These are phyloP conservation scores for Termitomyces sp. DNA, from an alignment of 768 basidiomycete species.

Conservation along the genomic window DNA sequence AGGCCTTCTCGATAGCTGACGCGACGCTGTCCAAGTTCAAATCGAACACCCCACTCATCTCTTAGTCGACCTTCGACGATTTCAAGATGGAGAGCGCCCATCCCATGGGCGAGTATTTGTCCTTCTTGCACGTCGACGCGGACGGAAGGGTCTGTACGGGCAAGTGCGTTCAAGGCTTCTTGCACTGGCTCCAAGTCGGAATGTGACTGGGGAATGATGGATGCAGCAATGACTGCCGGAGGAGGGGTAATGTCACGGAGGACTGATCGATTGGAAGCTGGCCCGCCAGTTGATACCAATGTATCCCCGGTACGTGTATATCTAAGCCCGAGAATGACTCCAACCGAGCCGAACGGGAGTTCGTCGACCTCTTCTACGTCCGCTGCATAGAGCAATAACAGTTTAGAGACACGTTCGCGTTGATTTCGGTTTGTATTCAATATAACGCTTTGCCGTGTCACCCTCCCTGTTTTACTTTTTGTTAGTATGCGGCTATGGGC, in stretches of 20 bases:
- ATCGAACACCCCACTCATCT: conserved; percentile 75
- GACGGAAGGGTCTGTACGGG: conserved; percentile 88
- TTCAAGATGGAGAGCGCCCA: conserved; percentile 85
- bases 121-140: conserved; percentile 78
- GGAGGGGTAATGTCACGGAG: conserved; percentile 69
- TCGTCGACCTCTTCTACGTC: conserved; percentile 72
- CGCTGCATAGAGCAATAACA: conserved; percentile 75
- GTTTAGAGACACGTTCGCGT: conserved; percentile 69
- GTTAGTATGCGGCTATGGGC: background rate
- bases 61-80: conserved; percentile 77
- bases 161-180: conserved; percentile 63
- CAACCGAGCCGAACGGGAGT: conserved; percentile 78
- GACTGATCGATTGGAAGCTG: conserved; percentile 32
- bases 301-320: conserved; percentile 88
- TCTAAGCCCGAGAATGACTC: conserved; percentile 78
- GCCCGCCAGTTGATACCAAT: conserved; percentile 48
- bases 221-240: conserved; percentile 80
- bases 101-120: conserved; percentile 77
- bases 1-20: conserved; percentile 77
- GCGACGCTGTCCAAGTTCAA: conserved; percentile 71
- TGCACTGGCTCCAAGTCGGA: conserved; percentile 76
- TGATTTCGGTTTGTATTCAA: conserved; percentile 64
- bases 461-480: conserved; percentile 45
- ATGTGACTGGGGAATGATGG: conserved; percentile 76
- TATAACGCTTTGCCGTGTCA: conserved; percentile 57